These are phyloP conservation scores for Elsinoe australis DNA, from an alignment of 2,329 filamentous ascomycete species.

Conservation along the genomic window DNA sequence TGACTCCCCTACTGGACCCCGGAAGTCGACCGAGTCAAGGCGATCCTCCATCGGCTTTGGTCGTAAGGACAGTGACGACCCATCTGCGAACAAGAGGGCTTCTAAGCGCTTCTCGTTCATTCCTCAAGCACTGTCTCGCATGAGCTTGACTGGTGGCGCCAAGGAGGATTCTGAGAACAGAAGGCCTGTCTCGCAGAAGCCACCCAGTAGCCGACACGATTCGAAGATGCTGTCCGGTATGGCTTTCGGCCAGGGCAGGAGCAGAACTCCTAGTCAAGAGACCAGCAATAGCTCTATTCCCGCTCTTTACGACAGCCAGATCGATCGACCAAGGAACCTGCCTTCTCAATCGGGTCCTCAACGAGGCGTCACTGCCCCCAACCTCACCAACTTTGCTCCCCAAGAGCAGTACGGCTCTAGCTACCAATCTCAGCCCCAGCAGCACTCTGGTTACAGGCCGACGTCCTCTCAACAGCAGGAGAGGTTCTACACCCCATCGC, in stretches of 20 bases:
- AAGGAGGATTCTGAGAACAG: conserved; percentile 34
- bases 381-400: conserved; percentile 16
- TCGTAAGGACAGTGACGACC: conserved; percentile 37
- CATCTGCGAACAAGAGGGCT: conserved; percentile 32
- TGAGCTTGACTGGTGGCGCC: conserved; percentile 31
- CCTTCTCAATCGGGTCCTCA: conserved; percentile 23
- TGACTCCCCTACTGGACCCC: conserved; percentile 42
- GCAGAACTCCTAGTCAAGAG: conserved; percentile 37
- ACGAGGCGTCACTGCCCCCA: conserved; percentile 24
- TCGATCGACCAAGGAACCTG: conserved; percentile 20
- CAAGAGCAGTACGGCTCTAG: conserved; percentile 17
- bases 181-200: conserved; percentile 27
- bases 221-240: conserved; percentile 30
- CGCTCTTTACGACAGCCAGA: conserved; percentile 35
- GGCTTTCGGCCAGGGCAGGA: conserved; percentile 39
- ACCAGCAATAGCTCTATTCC: conserved; percentile 39
- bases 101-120: conserved; percentile 45
- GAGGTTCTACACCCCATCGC: conserved; percentile 19
- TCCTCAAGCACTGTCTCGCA: conserved; percentile 42
- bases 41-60: conserved; percentile 45
- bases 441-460: conserved; percentile 20
- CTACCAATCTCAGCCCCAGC: conserved; percentile 28
- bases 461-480: conserved; percentile 17
- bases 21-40: conserved; percentile 43
- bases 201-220: conserved; percentile 28